A percentile compares a stretch with the other conserved stretches of the same genome.
These are phyloP conservation scores for Trichoderma polysporum DNA, from an alignment of 2,329 filamentous ascomycete genomes.

Conservation along the genomic window DNA sequence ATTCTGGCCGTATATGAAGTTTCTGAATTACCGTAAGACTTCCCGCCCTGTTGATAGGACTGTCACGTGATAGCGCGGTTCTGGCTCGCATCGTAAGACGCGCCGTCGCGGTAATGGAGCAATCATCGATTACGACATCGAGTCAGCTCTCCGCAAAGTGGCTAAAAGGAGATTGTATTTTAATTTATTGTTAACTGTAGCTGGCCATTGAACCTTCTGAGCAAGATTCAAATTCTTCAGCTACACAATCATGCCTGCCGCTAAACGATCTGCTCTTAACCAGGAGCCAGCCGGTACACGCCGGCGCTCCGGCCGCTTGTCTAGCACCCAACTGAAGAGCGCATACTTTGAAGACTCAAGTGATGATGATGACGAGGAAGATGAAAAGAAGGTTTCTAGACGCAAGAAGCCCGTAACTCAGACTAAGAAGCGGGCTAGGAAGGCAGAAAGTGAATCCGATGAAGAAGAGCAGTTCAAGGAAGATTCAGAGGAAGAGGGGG, in stretches of 20 bases:
- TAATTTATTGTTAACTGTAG: neutral
- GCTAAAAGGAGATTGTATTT: neutral
- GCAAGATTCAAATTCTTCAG: neutral
- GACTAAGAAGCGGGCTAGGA: constrained; percentile 26
- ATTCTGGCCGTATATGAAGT: neutral
- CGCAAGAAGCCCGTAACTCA: constrained; percentile 28
- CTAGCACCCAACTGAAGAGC: constrained; percentile 48
- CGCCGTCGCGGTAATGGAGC: constrained; percentile 26
- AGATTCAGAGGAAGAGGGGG: constrained; percentile 24
- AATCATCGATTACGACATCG: constrained; percentile 27
- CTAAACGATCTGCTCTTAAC: constrained; percentile 39
- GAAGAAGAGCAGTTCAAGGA: constrained; percentile 29
- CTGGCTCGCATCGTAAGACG: constrained; percentile 19
- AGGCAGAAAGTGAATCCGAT: constrained; percentile 23
- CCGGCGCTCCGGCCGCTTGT: constrained; percentile 49
- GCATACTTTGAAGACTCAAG: constrained; percentile 49
- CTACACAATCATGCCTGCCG: constrained; percentile 37
- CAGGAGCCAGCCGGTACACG: constrained; percentile 35
- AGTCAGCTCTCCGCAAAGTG: neutral
- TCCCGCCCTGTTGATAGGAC: neutral
- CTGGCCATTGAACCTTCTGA: neutral
- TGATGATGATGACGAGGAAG: constrained; percentile 27
- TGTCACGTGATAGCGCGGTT: constrained; percentile 32
- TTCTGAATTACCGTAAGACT: no score
- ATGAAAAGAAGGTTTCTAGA: neutral